These are phyloP conservation scores for Claviceps pazoutovae DNA, from an alignment of 2,329 filamentous ascomycete species.

Conservation along the genomic window DNA sequence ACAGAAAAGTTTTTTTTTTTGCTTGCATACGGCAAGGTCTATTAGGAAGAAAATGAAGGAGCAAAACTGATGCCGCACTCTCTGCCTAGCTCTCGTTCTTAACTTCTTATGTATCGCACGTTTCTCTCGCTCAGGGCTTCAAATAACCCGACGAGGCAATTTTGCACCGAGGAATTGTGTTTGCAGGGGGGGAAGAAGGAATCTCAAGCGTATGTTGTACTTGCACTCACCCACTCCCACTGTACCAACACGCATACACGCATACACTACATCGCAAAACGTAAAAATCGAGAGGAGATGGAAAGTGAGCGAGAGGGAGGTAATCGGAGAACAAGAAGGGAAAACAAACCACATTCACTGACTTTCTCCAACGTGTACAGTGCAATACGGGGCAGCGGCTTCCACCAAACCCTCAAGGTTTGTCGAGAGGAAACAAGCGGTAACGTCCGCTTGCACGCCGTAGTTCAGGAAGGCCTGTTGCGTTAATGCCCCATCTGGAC, in stretches of 20 bases:
- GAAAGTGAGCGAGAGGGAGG: too few relatives aligned
- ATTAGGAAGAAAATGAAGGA: neutral
- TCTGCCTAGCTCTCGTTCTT: slow-evolving; percentile 17
- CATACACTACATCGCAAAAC: too few relatives aligned
- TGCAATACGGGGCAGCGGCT: slow-evolving; percentile 31
- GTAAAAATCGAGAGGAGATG: too few relatives aligned
- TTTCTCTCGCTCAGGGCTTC: slow-evolving; percentile 43
- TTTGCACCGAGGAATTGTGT: slow-evolving; percentile 32
- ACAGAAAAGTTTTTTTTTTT: too few relatives aligned
- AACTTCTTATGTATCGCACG: slow-evolving; percentile 44
- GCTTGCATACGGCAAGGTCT: too few relatives aligned
- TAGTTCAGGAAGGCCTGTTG: slow-evolving; percentile 40
- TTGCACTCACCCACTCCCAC: too few relatives aligned
- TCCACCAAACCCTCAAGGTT: slow-evolving; percentile 38
- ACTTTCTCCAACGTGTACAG: too few relatives aligned
- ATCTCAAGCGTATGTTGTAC: slow-evolving; percentile 39
- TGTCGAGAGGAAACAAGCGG: slow-evolving; percentile 35
- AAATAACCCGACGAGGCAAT: slow-evolving; percentile 28
- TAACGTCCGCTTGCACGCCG: slow-evolving; percentile 40
- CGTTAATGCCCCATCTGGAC: slow-evolving; percentile 47
- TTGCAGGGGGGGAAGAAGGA: slow-evolving; percentile 35
- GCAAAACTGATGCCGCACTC: neutral
- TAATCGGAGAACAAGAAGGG: too few relatives aligned
- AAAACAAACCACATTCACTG: too few relatives aligned
- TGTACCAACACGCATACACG: too few relatives aligned